A percentile compares a stretch with the other conserved stretches of the same genome.
Evolutionary conservation across 768 basidiomycete genomes (phyloP).

Genomic region (Rhodotorula kratochvilovae): DNA sequence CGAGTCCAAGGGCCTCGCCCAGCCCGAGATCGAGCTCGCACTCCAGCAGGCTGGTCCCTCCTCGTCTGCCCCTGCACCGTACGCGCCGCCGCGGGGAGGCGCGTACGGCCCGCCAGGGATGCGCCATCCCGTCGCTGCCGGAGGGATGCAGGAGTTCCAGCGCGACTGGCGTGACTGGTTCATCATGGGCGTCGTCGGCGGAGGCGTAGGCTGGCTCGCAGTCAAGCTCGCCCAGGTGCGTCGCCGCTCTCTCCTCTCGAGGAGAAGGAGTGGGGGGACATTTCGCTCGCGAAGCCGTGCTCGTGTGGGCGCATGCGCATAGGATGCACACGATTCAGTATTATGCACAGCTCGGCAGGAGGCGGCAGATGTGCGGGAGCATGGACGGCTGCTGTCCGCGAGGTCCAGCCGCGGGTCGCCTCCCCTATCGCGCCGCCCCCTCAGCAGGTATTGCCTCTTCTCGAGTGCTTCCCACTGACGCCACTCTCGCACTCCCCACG

Average conservation of each 20-base stretch:
- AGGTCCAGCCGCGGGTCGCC: no score
- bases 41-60: conserved; percentile 50
- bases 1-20: conserved; percentile 85
- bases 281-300: no score
- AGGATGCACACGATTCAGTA: no score
- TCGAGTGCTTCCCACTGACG: background rate
- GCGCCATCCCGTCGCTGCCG: background rate
- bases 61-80: conserved; percentile 10
- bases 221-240: conserved; percentile 70
- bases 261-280: no score
- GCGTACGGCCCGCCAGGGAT: background rate
- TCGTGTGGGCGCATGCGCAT: no score
- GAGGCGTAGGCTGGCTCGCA: conserved; percentile 74
- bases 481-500: background rate
- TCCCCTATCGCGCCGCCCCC: no score
- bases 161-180: conserved; percentile 95
- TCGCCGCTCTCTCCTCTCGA: background rate
- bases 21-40: conserved; percentile 78
- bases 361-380: background rate
- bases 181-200: conserved; percentile 91
- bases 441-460: no score
- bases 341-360: no score
- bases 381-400: background rate
- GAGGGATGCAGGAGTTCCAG: conserved; percentile 38
- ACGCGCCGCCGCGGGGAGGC: background rate